Base-by-base conservation (phyloP, 2,329 filamentous ascomycete genomes). In the Ophiostoma montium region DNA sequence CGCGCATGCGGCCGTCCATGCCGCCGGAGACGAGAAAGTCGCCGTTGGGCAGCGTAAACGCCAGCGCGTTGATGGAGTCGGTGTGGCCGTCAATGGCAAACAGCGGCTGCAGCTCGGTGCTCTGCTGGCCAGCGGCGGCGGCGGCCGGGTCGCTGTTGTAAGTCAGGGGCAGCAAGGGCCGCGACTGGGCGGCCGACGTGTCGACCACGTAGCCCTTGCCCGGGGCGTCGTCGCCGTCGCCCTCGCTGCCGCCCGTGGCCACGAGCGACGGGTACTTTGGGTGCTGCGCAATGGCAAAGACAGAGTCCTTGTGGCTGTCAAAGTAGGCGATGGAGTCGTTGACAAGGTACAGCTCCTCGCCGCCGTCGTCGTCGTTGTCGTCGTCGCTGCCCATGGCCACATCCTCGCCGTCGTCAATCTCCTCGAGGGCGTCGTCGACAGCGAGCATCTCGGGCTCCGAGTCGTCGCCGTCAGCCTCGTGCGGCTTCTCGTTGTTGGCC, bases 321-420 rank as follows among this genome's bases (percentile, higher is more conserved):
- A 96, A 95, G 70, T 94, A 90, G 52, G 87, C 90, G 56, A 82
- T 73, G 56, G 87, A 94, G 72, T 98, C 90, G 71, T 96, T 98
- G 54, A 92, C 79, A 7, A 96, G 73, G 38, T 78, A 68, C 38
- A 95, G 79, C 63, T 92, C 86, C 57, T 81, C 68, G 30, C 30
- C 42, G 11, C 10, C 13, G 32, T 33, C 32, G 27, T 33, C 27
- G 15, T 52, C 47, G 27, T 50, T 42, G 4, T 52, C 52, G 35
- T 56, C 53, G 44, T 56, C 59, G 45, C 54, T 58, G 52, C 58
- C 58, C 53, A 61, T 59, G 23, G 59, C 58, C 10, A 58, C 67
- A 47, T 76, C 74, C n/a, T 66, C 74, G 41, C 71, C 71, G 42
- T 75, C 76, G 30, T 86, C 5, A 49, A 88, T 74, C 63, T 92